Base-by-base conservation (phyloP, 768 basidiomycete species). In the Phanerochaete sordida region DNA sequence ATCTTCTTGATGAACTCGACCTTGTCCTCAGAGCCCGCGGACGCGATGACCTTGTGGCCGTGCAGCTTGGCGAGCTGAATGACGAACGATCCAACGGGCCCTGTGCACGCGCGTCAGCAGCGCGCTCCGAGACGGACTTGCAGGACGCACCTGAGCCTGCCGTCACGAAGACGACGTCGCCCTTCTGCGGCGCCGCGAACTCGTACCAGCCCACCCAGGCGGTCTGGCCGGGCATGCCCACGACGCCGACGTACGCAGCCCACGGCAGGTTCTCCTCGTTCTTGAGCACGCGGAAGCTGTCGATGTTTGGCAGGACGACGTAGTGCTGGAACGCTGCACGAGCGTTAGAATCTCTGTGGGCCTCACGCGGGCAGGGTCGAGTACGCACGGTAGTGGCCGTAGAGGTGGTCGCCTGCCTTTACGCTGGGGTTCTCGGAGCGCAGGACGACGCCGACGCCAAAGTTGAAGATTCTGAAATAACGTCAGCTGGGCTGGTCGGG, bases 21-120 rank as follows among this genome's bases (percentile, higher is more conserved):
- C 70, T 92, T 91, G 54, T 87, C 85, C n/a, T 90, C 86, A 0
- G 83, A 81, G 1, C 90, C 87, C 0, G 87, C 85, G 0, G 84
- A 87, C 0, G 81, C 86, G 51, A 92, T 87, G 39, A 91, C 89
- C 64, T 85, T 87, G 37, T 77, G 61, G 0, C 80, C 80, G 0
- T 73, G 69, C 1, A 62, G 16, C 53, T 79, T 79, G 26, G 79
- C 78, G n/a, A 80, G 63, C 67, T 81, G 78, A 30, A 75, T 69
- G 49, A 79, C 77, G 19, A 76, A 85, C 82, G 83, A 81, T 62
- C 88, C 88, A 28, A 91, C 87, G 16, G 85, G 73, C 7, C 75
- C 76, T 63, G 64, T 23, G 3, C 15, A 37, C 2, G 13, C 19
- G 56, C 8, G 27, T 31, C 7, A 48, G 15, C 15, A 1, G 2